A percentile compares a stretch with the other conserved stretches of the same genome.
Conservation (phyloP, 768 basidiomycete genomes). For the Russula foetens region DNA sequence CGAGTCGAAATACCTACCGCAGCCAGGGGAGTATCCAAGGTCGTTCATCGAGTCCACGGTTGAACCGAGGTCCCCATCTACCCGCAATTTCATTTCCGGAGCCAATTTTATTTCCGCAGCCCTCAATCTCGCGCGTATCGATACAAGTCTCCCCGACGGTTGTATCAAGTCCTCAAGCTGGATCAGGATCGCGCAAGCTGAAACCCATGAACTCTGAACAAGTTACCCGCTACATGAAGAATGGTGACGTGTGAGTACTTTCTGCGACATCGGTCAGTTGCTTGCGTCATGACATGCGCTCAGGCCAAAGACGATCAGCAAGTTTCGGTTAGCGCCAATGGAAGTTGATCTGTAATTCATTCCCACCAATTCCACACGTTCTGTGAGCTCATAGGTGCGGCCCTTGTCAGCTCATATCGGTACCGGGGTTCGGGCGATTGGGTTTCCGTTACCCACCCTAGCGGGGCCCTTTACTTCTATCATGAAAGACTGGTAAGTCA, state of each 20-base stretch:
- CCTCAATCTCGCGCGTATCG: neutral
- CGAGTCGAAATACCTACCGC: neutral
- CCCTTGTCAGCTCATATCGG: neutral
- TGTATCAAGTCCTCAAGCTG: neutral
- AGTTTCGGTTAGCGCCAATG: neutral
- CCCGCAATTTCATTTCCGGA: neutral
- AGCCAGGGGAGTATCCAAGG: neutral
- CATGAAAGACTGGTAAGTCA: neutral
- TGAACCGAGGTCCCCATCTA: neutral
- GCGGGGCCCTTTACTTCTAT: constrained; percentile 10
- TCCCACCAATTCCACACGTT: neutral
- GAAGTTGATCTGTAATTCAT: neutral
- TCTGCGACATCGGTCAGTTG: neutral
- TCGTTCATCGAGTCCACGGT: neutral
- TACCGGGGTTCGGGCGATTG: neutral
- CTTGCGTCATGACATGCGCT: neutral
- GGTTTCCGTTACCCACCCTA: neutral
- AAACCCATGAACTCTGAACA: constrained; percentile 4
- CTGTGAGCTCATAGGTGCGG: neutral
- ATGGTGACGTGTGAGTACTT: constrained; percentile 2
- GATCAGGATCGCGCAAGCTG: neutral
- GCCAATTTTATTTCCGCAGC: neutral
- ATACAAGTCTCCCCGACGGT: neutral
- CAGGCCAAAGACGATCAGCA: neutral
- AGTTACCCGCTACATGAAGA: constrained; percentile 10